Conservation (phyloP, 2,329 filamentous ascomycete genomes). For the Colletotrichum graminicola region DNA sequence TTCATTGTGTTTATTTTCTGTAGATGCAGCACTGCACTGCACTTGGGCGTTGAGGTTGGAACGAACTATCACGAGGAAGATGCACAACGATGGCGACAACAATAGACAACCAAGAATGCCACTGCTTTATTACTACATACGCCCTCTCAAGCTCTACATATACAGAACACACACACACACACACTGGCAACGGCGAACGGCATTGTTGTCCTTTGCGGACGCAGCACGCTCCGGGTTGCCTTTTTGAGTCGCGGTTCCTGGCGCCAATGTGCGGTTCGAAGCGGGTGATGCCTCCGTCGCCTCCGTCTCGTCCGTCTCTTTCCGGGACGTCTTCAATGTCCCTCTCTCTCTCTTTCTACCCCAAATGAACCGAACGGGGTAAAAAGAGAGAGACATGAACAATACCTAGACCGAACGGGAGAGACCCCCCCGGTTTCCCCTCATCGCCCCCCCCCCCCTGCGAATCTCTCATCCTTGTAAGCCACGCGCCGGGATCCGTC, state of each 20-base stretch:
- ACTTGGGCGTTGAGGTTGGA: too few species aligned
- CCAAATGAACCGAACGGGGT: too few species aligned
- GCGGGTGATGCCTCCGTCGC: conserved; percentile 13
- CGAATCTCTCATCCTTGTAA: background rate
- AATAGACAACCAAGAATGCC: too few species aligned
- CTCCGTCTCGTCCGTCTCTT: background rate
- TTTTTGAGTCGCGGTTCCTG: conserved; percentile 41
- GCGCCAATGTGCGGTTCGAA: conserved; percentile 8
- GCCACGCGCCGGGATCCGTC: background rate
- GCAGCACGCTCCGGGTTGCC: conserved; percentile 47
- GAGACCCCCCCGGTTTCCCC: conserved; percentile 1
- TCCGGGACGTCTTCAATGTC: background rate
- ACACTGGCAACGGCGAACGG: conserved; percentile 29
- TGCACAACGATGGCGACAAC: background rate
- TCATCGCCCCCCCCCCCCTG: conserved; percentile 12
- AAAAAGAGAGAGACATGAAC: too few species aligned
- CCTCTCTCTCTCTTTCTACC: too few species aligned
- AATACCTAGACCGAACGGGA: too few species aligned
- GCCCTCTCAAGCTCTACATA: background rate
- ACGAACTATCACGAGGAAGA: too few species aligned
- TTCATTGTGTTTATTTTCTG: conserved; percentile 11
- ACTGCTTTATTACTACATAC: background rate
- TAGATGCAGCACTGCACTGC: too few species aligned
- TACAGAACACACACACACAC: conserved; percentile 10
- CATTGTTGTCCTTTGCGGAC: conserved; percentile 51